Evolutionary conservation across 345 rosid species (phyloP).

Genomic region (Eucalyptus leucophloia): DNA sequence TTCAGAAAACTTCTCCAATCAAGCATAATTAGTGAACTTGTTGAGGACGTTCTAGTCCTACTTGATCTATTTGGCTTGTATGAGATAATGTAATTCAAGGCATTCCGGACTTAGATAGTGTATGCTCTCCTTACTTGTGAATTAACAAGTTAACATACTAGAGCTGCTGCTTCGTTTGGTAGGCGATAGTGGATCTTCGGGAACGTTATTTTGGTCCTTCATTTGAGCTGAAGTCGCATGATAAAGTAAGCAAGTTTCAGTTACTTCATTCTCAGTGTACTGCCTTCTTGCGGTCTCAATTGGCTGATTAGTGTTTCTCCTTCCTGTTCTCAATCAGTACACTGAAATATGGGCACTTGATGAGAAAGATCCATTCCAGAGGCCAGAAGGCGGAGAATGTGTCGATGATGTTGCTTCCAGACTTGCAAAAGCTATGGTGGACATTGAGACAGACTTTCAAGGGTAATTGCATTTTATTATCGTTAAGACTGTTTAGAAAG

Average conservation of each 20-base stretch:
- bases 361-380: conserved; percentile 65
- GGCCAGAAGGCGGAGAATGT: conserved; percentile 82
- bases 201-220: conserved; percentile 91
- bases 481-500: background rate
- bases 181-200: conserved; percentile 74
- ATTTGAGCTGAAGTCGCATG: conserved; percentile 75
- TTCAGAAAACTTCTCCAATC: background rate
- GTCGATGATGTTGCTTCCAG: conserved; percentile 73
- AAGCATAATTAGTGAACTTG: background rate
- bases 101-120: background rate
- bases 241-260: conserved; percentile 35
- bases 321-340: conserved; percentile 25
- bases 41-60: background rate
- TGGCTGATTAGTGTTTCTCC: background rate
- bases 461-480: conserved; percentile 17
- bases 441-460: conserved; percentile 57
- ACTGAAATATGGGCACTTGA: conserved; percentile 80
- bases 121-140: background rate
- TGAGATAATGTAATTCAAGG: background rate
- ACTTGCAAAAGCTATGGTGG: conserved; percentile 41
- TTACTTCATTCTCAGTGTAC: background rate
- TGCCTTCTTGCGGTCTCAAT: background rate
- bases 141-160: background rate
- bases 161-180: background rate
- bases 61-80: background rate